A percentile compares a stretch with the other conserved stretches of the same genome.
phyloP scores from a whole-genome alignment of 73 alveolate genomes.

The Tetrahymena elliotti region DNA sequence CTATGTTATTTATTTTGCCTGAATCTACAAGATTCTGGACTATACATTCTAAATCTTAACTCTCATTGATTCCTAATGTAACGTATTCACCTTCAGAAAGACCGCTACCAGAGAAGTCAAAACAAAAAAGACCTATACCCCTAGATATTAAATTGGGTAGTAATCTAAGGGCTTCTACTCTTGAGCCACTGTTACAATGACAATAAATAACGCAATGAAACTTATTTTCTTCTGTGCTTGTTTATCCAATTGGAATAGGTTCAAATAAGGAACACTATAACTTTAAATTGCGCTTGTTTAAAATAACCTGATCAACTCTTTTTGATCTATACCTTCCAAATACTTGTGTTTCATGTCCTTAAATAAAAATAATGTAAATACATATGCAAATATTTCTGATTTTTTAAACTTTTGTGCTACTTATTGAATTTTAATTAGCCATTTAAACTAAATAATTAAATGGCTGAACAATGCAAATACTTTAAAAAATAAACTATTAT shows the following conservation, averaged over 20 bases:
- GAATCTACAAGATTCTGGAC: slow-evolving; percentile 53
- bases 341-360: not conserved
- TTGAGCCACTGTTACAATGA: slow-evolving; percentile 82
- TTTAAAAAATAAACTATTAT: too few species aligned
- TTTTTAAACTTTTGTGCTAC: not conserved
- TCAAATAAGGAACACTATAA: not conserved
- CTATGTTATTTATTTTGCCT: slow-evolving; percentile 67
- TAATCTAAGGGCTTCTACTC: slow-evolving; percentile 64
- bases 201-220: slow-evolving; percentile 77
- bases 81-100: slow-evolving; percentile 79
- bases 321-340: not conserved
- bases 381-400: not conserved
- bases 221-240: slow-evolving; percentile 36
- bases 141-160: slow-evolving; percentile 52
- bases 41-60: slow-evolving; percentile 61
- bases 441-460: not conserved
- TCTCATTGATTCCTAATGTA: slow-evolving; percentile 82
- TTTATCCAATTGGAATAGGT: not conserved
- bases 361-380: not conserved
- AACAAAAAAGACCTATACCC: slow-evolving; percentile 55
- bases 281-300: not conserved
- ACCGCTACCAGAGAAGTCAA: slow-evolving; percentile 89
- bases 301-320: not conserved
- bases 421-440: too few species aligned
- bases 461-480: not conserved